phyloP scores from a whole-genome alignment of 1,284 basidiomycete genomes.

The Ganoderma boninense region DNA sequence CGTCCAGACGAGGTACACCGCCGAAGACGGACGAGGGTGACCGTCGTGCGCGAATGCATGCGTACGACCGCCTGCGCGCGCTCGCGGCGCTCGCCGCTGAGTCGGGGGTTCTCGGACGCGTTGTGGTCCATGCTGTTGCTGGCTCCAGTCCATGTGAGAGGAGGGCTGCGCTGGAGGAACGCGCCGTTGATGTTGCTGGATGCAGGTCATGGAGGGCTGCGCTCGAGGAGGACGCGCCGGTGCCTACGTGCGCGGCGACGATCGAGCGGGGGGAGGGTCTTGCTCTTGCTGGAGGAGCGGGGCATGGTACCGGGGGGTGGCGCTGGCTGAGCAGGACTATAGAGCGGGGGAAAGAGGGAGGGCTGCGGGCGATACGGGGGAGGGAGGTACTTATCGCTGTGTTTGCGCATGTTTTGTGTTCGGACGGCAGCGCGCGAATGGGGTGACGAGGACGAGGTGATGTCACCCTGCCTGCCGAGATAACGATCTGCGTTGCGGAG shows the following conservation, averaged over 20 bases:
- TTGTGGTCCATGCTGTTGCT: background rate
- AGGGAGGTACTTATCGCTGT: conserved; percentile 1
- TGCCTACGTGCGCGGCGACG: conserved; percentile 14
- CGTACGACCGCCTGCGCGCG: conserved; percentile 14
- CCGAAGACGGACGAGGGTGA: conserved; percentile 26
- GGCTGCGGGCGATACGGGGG: background rate
- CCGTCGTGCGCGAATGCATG: conserved; percentile 29
- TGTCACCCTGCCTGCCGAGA: conserved; percentile 21
- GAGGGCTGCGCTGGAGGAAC: background rate
- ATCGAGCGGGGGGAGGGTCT: conserved; percentile 17
- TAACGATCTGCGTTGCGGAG: too few species aligned
- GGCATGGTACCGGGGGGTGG: too few species aligned
- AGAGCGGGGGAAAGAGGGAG: background rate
- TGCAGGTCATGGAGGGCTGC: background rate
- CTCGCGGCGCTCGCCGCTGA: background rate
- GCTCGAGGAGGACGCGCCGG: background rate
- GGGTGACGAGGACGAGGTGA: conserved; percentile 22
- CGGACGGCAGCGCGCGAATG: conserved; percentile 25
- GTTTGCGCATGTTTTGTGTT: background rate
- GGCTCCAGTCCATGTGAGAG: background rate
- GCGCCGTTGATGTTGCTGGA: background rate
- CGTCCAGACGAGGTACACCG: conserved; percentile 27
- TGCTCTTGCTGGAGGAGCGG: conserved; percentile 24
- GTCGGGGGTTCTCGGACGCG: background rate
- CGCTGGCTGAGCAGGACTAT: background rate